Base-by-base conservation (phyloP, 345 rosid genomes). In the Durio zibethinus region DNA sequence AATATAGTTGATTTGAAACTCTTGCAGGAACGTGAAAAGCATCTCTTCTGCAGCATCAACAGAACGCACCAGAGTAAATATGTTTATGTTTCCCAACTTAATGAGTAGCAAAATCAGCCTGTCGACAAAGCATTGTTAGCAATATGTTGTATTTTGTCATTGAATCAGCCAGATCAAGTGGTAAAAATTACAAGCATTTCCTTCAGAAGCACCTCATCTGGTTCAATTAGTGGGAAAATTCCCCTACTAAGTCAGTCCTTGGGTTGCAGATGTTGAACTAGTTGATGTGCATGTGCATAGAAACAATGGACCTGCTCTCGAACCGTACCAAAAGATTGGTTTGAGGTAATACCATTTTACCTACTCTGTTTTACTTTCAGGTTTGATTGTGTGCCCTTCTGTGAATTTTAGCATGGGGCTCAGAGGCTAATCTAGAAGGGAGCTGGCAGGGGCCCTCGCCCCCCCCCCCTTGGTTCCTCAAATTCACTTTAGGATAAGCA, bases 81-180 rank as follows among this genome's bases (percentile, higher is more conserved):
- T n/a, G 87, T 89, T 52, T 92, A 94, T 76, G 85, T 92, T 53
- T 85, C 88, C 76, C 92, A 94, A 86, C 80, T 94, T n/a, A n/a
- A 76, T 91, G 97, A 62, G 97, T 92, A 36, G 83, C 89, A 8
- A 92, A 91, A 85, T 88, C 94, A 68, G 97, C 94, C 42, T 94
- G 98, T 59, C 89, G 97, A 53, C 92, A 82, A 84, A 93, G 97
- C 48, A 87, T 92, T 79, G 98, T 92, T 21, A 86, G 86, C 78
- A 94, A 84, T 82, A 90, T 92, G 98, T 79, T 92, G 78, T 80
- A 82, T 74, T 92, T 90, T 75, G 92, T 90, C 45, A 74, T 94
- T 33, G 84, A 86, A 80, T 83, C 84, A 50, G 93, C 97, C 80
- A 90, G 84, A 86, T 80, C 83, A 69, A 79, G 78, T 54, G 98